Percentiles rank a stretch among this genome's conserved stretches.
phyloP scores from a whole-genome alignment of 139 green algal species.

The Micractinium conductrix region DNA sequence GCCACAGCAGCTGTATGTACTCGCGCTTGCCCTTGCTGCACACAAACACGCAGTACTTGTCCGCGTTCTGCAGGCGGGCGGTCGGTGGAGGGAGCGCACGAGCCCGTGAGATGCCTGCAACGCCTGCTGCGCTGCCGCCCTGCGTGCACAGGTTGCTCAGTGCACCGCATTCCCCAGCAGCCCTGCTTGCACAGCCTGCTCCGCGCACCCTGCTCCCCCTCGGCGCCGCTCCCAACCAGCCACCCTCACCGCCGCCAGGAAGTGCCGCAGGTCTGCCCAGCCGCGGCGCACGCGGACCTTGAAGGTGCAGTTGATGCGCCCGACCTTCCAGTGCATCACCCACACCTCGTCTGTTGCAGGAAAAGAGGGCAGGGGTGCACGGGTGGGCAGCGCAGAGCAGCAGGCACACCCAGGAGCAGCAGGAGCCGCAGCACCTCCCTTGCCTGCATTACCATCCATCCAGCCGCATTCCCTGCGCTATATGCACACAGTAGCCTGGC shows the following conservation, averaged over 20 bases:
- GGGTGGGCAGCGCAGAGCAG: no score
- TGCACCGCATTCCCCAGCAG: neutral
- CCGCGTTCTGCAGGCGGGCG: neutral
- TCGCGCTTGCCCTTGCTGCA: slow-evolving; percentile 55
- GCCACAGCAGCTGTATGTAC: slow-evolving; percentile 57
- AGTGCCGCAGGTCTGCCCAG: slow-evolving; percentile 40
- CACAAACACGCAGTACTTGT: slow-evolving; percentile 42
- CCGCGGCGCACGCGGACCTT: slow-evolving; percentile 45
- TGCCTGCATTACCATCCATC: no score
- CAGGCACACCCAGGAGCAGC: no score
- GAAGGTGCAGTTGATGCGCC: slow-evolving; percentile 42
- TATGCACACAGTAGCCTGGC: no score
- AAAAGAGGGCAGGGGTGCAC: neutral
- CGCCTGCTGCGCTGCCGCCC: no score
- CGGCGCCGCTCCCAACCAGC: neutral
- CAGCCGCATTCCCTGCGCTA: no score
- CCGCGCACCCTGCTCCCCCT: neutral
- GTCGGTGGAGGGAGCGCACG: neutral
- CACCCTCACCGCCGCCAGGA: slow-evolving; percentile 25
- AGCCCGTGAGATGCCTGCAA: neutral
- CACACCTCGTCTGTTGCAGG: slow-evolving; percentile 18
- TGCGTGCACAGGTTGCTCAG: neutral
- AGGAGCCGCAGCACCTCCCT: no score
- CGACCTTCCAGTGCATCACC: slow-evolving; percentile 47
- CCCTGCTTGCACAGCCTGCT: neutral